A percentile compares a stretch with the other conserved stretches of the same genome.
These are phyloP conservation scores for Alternaria novae-zelandiae DNA, from an alignment of 2,329 filamentous ascomycete genomes.

Conservation along the genomic window DNA sequence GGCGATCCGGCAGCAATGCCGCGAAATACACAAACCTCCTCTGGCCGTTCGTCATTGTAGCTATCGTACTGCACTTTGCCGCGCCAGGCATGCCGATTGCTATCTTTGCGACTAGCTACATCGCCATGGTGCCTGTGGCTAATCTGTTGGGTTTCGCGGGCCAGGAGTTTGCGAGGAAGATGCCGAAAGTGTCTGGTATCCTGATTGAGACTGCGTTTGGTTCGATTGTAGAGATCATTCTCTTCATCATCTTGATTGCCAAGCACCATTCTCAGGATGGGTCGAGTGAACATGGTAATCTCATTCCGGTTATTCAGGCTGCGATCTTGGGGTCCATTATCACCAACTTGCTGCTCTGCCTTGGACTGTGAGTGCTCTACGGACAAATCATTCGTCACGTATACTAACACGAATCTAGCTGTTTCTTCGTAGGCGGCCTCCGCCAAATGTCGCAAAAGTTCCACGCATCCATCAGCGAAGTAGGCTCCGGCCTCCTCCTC, in stretches of 20 bases:
- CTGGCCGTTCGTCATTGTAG: constrained; percentile 76
- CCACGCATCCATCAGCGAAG: constrained; percentile 77
- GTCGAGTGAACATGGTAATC: constrained; percentile 44
- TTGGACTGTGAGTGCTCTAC: constrained; percentile 60
- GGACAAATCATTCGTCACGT: too few relatives aligned
- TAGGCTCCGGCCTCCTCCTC: constrained; percentile 76
- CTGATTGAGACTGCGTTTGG: constrained; percentile 67
- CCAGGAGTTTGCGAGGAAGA: constrained; percentile 73
- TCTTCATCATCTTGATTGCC: constrained; percentile 78
- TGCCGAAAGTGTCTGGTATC: constrained; percentile 75
- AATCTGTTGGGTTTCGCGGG: constrained; percentile 78
- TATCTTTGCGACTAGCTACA: constrained; percentile 73
- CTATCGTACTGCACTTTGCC: constrained; percentile 66
- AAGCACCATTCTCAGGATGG: constrained; percentile 53
- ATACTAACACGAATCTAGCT: constrained; percentile 46
- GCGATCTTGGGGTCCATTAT: constrained; percentile 84
- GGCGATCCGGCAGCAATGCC: constrained; percentile 67
- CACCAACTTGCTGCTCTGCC: constrained; percentile 79
- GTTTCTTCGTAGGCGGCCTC: constrained; percentile 80
- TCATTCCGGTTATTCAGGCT: constrained; percentile 74
- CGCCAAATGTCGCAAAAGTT: constrained; percentile 72
- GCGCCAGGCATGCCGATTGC: constrained; percentile 62
- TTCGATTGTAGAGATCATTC: constrained; percentile 79
- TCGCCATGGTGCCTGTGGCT: constrained; percentile 78
- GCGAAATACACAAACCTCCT: constrained; percentile 73